A percentile compares a stretch with the other conserved stretches of the same genome.
phyloP scores from a whole-genome alignment of 441 rosid genomes.

The Erysimum pusillum region DNA sequence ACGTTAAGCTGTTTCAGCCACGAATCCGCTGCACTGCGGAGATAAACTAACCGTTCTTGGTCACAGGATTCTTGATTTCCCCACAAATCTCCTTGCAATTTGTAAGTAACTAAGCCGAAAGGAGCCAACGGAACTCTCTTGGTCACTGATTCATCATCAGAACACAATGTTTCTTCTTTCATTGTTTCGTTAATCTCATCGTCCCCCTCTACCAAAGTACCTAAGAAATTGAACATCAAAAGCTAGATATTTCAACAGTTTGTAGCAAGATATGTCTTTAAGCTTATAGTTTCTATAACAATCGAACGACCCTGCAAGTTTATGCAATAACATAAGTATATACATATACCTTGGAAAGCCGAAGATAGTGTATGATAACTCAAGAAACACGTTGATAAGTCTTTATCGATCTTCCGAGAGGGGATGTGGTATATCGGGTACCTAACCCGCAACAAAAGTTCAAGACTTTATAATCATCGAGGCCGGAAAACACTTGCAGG shows the following conservation, averaged over 20 bases:
- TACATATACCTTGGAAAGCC: slow-evolving; percentile 66
- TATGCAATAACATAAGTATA: background rate
- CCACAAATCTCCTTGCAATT: slow-evolving; percentile 79
- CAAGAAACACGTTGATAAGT: slow-evolving; percentile 75
- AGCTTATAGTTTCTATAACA: slow-evolving; percentile 1
- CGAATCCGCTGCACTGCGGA: slow-evolving; percentile 70
- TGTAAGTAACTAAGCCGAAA: slow-evolving; percentile 72
- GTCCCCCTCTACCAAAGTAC: slow-evolving; percentile 24
- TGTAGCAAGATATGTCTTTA: slow-evolving; percentile 14
- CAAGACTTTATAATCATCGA: background rate
- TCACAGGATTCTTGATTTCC: slow-evolving; percentile 54
- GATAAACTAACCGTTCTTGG: slow-evolving; percentile 53
- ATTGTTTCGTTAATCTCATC: slow-evolving; percentile 19
- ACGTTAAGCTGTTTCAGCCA: slow-evolving; percentile 84
- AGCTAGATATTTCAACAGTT: background rate
- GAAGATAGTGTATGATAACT: slow-evolving; percentile 81
- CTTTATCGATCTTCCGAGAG: slow-evolving; percentile 59
- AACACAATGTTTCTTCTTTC: slow-evolving; percentile 47
- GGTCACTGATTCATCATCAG: slow-evolving; percentile 39
- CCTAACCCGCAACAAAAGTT: slow-evolving; percentile 49
- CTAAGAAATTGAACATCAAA: slow-evolving; percentile 40
- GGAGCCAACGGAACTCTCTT: slow-evolving; percentile 57
- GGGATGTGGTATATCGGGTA: slow-evolving; percentile 88
- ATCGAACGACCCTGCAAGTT: background rate
- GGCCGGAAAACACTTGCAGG: background rate